Conservation (phyloP, 2,329 filamentous ascomycete genomes). For the Pseudocercospora crystallina region DNA sequence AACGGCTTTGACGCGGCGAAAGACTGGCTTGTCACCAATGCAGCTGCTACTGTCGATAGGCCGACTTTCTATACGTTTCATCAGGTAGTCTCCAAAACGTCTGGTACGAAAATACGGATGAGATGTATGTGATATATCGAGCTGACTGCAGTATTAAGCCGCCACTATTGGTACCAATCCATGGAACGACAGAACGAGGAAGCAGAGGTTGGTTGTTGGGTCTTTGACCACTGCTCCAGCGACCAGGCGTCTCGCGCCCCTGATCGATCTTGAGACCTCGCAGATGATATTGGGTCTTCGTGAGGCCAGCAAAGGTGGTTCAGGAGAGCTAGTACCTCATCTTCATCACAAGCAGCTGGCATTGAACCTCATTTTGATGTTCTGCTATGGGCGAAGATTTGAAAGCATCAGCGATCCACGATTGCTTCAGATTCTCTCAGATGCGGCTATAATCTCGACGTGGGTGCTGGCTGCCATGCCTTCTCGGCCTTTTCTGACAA, state of each 20-base stretch:
- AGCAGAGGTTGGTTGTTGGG: conserved; percentile 1
- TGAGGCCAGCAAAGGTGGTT: background rate
- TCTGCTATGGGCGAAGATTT: conserved; percentile 1
- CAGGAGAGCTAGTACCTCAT: background rate
- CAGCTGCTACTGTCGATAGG: conserved; percentile 4
- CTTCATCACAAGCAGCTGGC: conserved; percentile 2
- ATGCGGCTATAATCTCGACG: conserved; percentile 1
- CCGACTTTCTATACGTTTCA: conserved; percentile 5
- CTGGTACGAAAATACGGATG: background rate
- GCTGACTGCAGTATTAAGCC: background rate
- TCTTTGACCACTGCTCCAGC: conserved; percentile 4
- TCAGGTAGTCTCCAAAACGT: conserved; percentile 3
- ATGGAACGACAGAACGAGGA: conserved; percentile 6
- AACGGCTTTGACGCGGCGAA: conserved; percentile 1
- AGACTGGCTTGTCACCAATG: conserved; percentile 8
- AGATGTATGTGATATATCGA: background rate
- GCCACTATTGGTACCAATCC: conserved; percentile 7
- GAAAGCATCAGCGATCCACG: background rate
- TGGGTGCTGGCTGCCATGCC: background rate
- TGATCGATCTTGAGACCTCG: conserved; percentile 2
- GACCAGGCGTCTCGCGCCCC: background rate
- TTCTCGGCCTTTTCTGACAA: background rate
- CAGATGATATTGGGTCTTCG: background rate
- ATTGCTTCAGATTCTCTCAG: background rate
- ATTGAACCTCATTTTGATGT: conserved; percentile 9